Evolutionary conservation across 208 protist species (phyloP).

Genomic region (Leishmania amazonensis): DNA sequence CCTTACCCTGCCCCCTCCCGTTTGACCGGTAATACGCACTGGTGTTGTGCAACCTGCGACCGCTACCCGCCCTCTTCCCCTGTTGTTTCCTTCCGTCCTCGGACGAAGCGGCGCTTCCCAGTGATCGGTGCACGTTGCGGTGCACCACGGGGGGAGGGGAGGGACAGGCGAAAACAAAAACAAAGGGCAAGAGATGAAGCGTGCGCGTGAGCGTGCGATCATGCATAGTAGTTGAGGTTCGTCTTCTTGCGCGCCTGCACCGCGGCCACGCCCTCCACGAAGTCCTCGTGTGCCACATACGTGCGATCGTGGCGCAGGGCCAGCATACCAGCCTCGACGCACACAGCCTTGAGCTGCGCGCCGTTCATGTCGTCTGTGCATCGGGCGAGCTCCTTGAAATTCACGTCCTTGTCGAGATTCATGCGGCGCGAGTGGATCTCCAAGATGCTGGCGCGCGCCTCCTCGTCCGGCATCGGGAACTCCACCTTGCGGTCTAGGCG

Average conservation of each 20-base stretch:
- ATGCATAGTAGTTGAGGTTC: constrained; percentile 99
- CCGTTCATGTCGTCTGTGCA: constrained; percentile 99
- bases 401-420: constrained; percentile 96
- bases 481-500: constrained; percentile 99
- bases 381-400: constrained; percentile 99
- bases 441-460: constrained; percentile 98
- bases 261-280: constrained; percentile 97
- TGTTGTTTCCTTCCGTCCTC: background rate
- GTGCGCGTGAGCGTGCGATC: constrained; percentile 16
- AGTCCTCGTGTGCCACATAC: constrained; percentile 98
- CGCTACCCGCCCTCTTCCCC: background rate
- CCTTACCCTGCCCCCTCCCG: background rate
- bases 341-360: constrained; percentile 99
- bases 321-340: constrained; percentile 99
- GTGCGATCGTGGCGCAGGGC: constrained; percentile 95
- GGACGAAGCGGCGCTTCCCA: background rate
- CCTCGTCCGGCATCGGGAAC: constrained; percentile 99
- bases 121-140: background rate
- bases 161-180: background rate
- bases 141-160: background rate
- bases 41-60: background rate
- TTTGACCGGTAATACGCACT: background rate
- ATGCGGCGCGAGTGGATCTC: constrained; percentile 99
- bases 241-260: constrained; percentile 99
- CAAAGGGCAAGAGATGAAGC: background rate